A percentile compares a stretch with the other conserved stretches of the same genome.
phyloP scores from a whole-genome alignment of 768 basidiomycete species.

The Hortiboletus campestris region DNA sequence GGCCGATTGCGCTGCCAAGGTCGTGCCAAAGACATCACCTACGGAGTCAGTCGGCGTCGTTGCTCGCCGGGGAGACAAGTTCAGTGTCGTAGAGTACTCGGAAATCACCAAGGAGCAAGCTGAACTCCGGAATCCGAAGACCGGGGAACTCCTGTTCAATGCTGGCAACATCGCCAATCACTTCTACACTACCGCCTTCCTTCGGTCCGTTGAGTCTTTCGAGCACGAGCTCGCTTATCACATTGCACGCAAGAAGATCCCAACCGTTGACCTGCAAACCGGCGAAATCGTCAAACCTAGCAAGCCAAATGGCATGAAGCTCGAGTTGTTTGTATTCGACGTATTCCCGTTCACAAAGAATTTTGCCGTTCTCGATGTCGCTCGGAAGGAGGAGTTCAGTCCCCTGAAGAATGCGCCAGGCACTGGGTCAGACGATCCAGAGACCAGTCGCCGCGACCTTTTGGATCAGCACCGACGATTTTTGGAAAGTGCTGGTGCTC shows the following conservation, averaged over 20 bases:
- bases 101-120: slow-evolving; percentile 90
- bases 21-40: slow-evolving; percentile 85
- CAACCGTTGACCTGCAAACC: slow-evolving; percentile 67
- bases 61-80: slow-evolving; percentile 78
- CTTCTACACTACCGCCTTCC: slow-evolving; percentile 89
- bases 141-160: slow-evolving; percentile 82
- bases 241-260: slow-evolving; percentile 97
- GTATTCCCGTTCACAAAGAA: slow-evolving; percentile 89
- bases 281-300: slow-evolving; percentile 74
- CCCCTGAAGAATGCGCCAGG: slow-evolving; percentile 98
- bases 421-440: slow-evolving; percentile 84
- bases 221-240: slow-evolving; percentile 93
- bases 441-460: slow-evolving; percentile 87
- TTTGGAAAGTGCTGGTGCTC: slow-evolving; percentile 76
- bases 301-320: slow-evolving; percentile 98
- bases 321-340: slow-evolving; percentile 98
- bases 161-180: slow-evolving; percentile 98
- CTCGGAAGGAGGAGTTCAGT: slow-evolving; percentile 87
- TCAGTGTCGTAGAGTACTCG: slow-evolving; percentile 95
- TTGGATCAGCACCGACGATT: slow-evolving; percentile 85
- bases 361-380: slow-evolving; percentile 88
- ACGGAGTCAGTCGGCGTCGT: slow-evolving; percentile 95
- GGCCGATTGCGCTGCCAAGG: slow-evolving; percentile 93
- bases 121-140: slow-evolving; percentile 62
- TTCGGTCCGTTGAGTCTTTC: slow-evolving; percentile 74